Evolutionary conservation across 2,329 filamentous ascomycete species (phyloP).

Genomic region (Thermothelomyces thermophilus): DNA sequence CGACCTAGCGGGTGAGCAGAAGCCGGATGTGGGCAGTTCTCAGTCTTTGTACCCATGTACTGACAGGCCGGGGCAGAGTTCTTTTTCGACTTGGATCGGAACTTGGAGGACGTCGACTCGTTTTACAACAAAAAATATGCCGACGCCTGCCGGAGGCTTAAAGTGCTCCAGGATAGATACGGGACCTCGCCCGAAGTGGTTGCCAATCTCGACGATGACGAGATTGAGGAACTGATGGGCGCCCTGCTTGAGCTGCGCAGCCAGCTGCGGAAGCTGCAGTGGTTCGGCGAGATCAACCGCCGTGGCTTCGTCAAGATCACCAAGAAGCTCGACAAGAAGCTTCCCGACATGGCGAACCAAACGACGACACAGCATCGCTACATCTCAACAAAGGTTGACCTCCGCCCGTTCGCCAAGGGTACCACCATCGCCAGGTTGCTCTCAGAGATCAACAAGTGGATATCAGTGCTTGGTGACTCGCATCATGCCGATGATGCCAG

Average conservation of each 20-base stretch:
- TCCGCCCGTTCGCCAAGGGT: constrained; percentile 78
- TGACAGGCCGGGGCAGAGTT: constrained; percentile 59
- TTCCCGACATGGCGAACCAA: constrained; percentile 68
- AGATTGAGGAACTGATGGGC: constrained; percentile 84
- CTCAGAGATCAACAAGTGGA: constrained; percentile 77
- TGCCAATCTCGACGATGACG: constrained; percentile 74
- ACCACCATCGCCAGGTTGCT: constrained; percentile 43
- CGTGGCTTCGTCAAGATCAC: constrained; percentile 97
- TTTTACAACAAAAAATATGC: constrained; percentile 96
- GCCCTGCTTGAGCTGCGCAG: constrained; percentile 82
- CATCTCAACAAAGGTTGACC: constrained; percentile 83
- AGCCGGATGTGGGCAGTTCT: neutral
- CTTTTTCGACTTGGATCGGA: constrained; percentile 93
- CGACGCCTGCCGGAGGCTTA: constrained; percentile 76
- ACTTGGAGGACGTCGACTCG: constrained; percentile 90
- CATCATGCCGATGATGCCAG: constrained; percentile 69
- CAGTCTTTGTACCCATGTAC: neutral
- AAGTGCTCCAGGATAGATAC: constrained; percentile 82
- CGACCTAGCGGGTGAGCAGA: constrained; percentile 76
- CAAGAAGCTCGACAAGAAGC: constrained; percentile 97
- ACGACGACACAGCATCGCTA: constrained; percentile 77
- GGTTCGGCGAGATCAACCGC: constrained; percentile 96
- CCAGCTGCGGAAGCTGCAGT: constrained; percentile 84
- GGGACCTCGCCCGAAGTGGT: constrained; percentile 64
- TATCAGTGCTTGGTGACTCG: constrained; percentile 72